phyloP scores from a whole-genome alignment of 208 protist genomes.

The Leishmania mexicana region DNA sequence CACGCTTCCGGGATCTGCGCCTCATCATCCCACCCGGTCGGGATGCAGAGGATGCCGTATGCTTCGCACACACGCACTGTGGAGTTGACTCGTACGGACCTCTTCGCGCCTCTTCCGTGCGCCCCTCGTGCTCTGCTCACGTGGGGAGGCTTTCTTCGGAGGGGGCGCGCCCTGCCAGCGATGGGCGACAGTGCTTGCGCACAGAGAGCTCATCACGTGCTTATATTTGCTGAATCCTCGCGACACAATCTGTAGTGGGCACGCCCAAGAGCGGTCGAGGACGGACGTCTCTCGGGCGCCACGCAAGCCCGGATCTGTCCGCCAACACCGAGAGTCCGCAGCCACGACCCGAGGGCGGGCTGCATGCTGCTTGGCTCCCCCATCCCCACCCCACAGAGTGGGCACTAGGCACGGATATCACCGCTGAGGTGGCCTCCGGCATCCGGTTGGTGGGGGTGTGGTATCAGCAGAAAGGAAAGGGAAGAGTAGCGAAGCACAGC shows the following conservation, averaged over 20 bases:
- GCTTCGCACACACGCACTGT: background rate
- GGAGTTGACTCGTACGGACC: background rate
- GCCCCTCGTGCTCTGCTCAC: background rate
- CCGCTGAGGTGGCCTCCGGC: background rate
- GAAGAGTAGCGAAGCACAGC: background rate
- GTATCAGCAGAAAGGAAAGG: background rate
- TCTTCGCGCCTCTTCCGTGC: background rate
- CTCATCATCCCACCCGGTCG: background rate
- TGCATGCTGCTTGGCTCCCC: background rate
- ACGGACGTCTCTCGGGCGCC: background rate
- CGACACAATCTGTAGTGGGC: no score
- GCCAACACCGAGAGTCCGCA: background rate
- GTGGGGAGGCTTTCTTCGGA: background rate
- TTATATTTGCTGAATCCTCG: no score
- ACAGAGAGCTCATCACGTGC: background rate
- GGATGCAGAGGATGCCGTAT: background rate
- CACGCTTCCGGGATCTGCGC: background rate
- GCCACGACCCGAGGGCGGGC: background rate
- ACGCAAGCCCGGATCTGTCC: background rate
- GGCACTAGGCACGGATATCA: no score
- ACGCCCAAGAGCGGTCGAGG: no score
- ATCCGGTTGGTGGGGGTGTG: no score
- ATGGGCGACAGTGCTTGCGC: background rate
- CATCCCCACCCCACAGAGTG: no score
- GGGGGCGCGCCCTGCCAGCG: background rate